phyloP scores from a whole-genome alignment of 1,284 basidiomycete genomes.

The Takashimella koratensis region DNA sequence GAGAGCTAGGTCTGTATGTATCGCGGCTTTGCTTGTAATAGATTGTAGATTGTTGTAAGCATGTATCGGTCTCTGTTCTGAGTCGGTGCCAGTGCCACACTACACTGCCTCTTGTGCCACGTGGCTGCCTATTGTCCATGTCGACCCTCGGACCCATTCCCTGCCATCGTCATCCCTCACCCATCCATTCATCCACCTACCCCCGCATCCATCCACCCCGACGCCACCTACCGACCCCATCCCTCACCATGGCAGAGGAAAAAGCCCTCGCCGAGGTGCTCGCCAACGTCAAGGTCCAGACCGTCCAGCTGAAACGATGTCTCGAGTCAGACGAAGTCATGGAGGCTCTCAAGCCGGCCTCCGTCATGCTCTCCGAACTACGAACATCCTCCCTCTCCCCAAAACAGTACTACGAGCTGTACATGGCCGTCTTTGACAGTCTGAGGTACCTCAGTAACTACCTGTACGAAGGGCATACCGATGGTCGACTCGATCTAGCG shows the following conservation, averaged over 20 bases:
- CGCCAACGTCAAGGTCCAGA: constrained; percentile 80
- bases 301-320: constrained; percentile 88
- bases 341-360: constrained; percentile 93
- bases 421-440: constrained; percentile 95
- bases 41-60: too few relatives aligned
- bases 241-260: constrained; percentile 25
- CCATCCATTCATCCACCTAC: too few relatives aligned
- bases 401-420: constrained; percentile 96
- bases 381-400: constrained; percentile 85
- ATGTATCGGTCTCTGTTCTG: too few relatives aligned
- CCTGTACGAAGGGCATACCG: constrained; percentile 85
- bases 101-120: neutral
- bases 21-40: too few relatives aligned
- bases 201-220: neutral
- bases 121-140: too few relatives aligned
- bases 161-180: neutral
- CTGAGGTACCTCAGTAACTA: constrained; percentile 89
- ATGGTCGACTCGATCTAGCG: constrained; percentile 84
- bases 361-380: constrained; percentile 90
- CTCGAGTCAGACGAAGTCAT: constrained; percentile 90
- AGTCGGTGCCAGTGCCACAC: neutral
- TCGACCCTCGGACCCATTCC: too few relatives aligned
- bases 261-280: constrained; percentile 44
- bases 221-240: neutral
- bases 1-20: too few relatives aligned